These are phyloP conservation scores for Phytopythium helicoides DNA, from an alignment of 352 stramenopile genomes.

Conservation along the genomic window DNA sequence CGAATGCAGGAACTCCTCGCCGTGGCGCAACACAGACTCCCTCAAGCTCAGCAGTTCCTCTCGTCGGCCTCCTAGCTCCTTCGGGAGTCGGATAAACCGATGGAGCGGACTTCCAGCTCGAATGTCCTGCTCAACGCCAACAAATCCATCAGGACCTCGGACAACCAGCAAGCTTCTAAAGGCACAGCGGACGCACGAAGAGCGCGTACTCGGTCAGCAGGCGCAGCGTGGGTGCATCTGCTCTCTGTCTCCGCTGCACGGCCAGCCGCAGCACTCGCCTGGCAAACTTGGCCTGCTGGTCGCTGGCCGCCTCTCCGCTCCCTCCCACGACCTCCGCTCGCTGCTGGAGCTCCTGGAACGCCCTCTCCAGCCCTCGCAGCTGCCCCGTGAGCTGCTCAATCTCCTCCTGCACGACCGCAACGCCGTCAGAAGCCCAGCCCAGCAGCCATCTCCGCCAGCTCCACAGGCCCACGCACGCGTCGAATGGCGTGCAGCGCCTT, in stretches of 20 bases:
- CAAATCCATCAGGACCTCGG: background rate
- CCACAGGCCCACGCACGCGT: background rate
- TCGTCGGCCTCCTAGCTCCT: constrained; percentile 12
- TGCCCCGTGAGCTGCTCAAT: constrained; percentile 14
- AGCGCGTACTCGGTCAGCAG: constrained; percentile 9
- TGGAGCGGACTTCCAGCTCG: constrained; percentile 12
- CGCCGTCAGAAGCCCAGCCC: background rate
- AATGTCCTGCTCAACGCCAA: background rate
- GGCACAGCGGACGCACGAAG: background rate
- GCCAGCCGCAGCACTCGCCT: constrained; percentile 8
- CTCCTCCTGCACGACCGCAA: constrained; percentile 12
- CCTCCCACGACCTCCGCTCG: constrained; percentile 7
- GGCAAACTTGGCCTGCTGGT: constrained; percentile 4
- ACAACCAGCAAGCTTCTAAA: no score
- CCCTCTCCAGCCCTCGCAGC: constrained; percentile 13
- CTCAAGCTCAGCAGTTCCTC: constrained; percentile 21
- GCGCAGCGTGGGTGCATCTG: constrained; percentile 1
- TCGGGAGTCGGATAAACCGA: constrained; percentile 23
- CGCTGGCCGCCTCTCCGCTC: constrained; percentile 7
- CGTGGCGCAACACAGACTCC: constrained; percentile 23
- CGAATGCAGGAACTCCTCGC: constrained; percentile 23
- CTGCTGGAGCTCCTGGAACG: constrained; percentile 16
- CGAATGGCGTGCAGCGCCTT: constrained; percentile 8
- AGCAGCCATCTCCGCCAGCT: background rate
- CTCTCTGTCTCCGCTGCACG: constrained; percentile 11